Percentiles rank a stretch among this genome's conserved stretches.
Evolutionary conservation across 2,329 filamentous ascomycete species (phyloP).

Genomic region (Colletotrichum cuscutae): DNA sequence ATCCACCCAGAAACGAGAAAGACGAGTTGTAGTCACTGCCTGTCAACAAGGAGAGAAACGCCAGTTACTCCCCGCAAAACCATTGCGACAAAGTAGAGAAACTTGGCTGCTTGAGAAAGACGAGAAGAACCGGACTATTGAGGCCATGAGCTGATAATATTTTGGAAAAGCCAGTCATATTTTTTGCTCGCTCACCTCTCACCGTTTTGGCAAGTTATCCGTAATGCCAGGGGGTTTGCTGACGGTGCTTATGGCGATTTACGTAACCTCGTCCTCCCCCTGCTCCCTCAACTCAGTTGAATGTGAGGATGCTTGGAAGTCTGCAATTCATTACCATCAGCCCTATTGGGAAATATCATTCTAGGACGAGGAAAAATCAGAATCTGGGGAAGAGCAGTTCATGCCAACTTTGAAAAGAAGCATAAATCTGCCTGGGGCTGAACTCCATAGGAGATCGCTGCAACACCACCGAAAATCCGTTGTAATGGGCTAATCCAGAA

Average conservation of each 20-base stretch:
- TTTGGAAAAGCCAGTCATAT: background rate
- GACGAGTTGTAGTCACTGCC: background rate
- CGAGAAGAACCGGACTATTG: too few relatives aligned
- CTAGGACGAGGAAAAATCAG: too few relatives aligned
- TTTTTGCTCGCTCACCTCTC: background rate
- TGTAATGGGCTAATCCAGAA: background rate
- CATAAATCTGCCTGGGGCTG: background rate
- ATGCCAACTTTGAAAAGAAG: background rate
- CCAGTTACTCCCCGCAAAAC: background rate
- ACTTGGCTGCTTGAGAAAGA: background rate
- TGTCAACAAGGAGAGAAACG: background rate
- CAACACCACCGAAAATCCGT: background rate
- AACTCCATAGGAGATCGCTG: background rate
- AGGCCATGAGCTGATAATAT: background rate
- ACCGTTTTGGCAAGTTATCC: background rate
- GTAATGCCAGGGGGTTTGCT: background rate
- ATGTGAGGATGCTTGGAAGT: background rate
- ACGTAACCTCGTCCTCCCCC: background rate
- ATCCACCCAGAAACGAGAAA: background rate
- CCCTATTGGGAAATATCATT: background rate
- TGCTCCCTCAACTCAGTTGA: background rate
- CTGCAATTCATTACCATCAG: background rate
- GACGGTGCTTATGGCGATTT: background rate
- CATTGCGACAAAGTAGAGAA: background rate
- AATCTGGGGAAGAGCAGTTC: background rate